These are phyloP conservation scores for Irpex lacteus DNA, from an alignment of 1,284 basidiomycete genomes.

Conservation along the genomic window DNA sequence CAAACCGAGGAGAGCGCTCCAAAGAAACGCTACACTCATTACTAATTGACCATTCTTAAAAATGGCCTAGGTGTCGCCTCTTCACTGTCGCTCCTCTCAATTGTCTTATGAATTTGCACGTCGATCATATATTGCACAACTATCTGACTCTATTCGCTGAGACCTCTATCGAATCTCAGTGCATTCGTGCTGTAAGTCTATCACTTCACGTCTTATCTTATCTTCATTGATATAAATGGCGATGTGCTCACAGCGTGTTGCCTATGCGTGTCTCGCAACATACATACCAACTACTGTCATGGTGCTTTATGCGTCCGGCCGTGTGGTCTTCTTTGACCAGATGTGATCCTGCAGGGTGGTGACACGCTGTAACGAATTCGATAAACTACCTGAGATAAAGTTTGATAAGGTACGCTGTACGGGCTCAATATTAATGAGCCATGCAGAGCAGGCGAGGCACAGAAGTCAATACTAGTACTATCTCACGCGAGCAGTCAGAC, in stretches of 20 bases:
- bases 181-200: no score
- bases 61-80: no score
- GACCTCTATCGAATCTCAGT: no score
- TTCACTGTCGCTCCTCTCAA: no score
- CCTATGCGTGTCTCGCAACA: no score
- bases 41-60: background rate
- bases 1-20: background rate
- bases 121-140: no score
- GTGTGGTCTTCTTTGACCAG: background rate
- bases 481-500: background rate
- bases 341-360: background rate
- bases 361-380: background rate
- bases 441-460: background rate
- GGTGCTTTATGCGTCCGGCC: background rate
- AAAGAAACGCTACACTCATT: constrained; percentile 1
- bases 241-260: no score
- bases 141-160: no score
- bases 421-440: background rate
- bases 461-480: background rate
- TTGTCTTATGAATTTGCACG: no score
- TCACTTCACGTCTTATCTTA: no score
- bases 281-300: background rate
- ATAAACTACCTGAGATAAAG: background rate
- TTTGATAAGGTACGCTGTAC: background rate
- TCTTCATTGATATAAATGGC: no score